These are phyloP conservation scores for Salix koriyanagi DNA, from an alignment of 345 rosid species.

Conservation along the genomic window DNA sequence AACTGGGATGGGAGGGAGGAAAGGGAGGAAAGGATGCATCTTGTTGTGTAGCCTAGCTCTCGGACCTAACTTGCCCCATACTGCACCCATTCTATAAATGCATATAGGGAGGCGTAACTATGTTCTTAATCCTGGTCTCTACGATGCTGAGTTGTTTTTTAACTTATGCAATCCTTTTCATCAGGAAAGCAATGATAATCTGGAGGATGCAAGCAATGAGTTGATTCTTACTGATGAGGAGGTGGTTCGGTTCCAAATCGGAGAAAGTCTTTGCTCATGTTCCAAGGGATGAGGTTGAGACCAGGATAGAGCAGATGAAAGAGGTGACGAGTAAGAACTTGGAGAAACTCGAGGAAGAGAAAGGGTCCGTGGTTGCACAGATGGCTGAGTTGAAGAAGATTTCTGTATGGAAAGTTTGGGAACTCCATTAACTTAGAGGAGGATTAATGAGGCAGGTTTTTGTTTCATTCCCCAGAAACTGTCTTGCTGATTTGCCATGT, in stretches of 20 bases:
- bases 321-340: slow-evolving; percentile 58
- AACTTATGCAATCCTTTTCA: background rate
- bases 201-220: slow-evolving; percentile 91
- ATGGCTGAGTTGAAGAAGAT: slow-evolving; percentile 81
- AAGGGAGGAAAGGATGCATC: background rate
- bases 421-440: slow-evolving; percentile 95
- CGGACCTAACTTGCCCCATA: background rate
- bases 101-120: background rate
- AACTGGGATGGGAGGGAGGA: background rate
- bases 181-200: slow-evolving; percentile 81
- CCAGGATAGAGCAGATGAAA: slow-evolving; percentile 71
- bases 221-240: slow-evolving; percentile 92
- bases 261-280: slow-evolving; percentile 93
- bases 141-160: background rate
- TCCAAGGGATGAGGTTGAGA: slow-evolving; percentile 82
- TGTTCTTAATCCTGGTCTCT: background rate
- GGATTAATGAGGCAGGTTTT: slow-evolving; percentile 32
- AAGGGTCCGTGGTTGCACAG: slow-evolving; percentile 46
- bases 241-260: slow-evolving; percentile 73
- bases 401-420: slow-evolving; percentile 81
- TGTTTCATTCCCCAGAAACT: background rate
- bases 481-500: background rate
- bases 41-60: background rate
- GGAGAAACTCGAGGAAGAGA: slow-evolving; percentile 73
- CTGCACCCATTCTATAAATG: background rate